A percentile compares a stretch with the other conserved stretches of the same genome.
Evolutionary conservation across 1,139 yeast species (phyloP).

Genomic region (Hyphopichia fennica): DNA sequence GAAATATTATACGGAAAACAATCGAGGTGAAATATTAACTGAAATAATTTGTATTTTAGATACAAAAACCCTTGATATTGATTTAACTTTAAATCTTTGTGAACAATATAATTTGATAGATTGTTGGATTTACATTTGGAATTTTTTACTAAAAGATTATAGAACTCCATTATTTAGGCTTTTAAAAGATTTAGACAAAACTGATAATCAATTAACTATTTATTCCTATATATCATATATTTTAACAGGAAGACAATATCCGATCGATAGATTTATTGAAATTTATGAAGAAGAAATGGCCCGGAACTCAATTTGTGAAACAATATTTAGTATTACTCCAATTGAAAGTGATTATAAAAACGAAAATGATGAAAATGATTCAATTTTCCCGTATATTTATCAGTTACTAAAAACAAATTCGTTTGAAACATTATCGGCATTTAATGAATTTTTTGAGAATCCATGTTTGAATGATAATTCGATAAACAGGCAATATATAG

Average conservation of each 20-base stretch:
- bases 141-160: conserved; percentile 62
- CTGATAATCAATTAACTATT: conserved; percentile 33
- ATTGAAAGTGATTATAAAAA: conserved; percentile 12
- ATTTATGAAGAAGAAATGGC: conserved; percentile 29
- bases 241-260: conserved; percentile 78
- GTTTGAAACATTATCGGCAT: conserved; percentile 57
- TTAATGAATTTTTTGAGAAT: conserved; percentile 82
- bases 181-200: conserved; percentile 17
- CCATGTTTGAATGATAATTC: conserved; percentile 53
- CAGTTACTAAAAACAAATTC: conserved; percentile 51
- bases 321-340: conserved; percentile 43
- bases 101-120: conserved; percentile 54
- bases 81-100: conserved; percentile 65
- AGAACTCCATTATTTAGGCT: conserved; percentile 65
- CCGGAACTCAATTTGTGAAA: conserved; percentile 48
- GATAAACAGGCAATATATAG: conserved; percentile 62
- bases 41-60: conserved; percentile 68
- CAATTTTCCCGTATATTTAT: conserved; percentile 61
- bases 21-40: conserved; percentile 53
- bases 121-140: conserved; percentile 68
- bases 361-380: conserved; percentile 20
- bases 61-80: conserved; percentile 67
- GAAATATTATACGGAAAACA: conserved; percentile 39
- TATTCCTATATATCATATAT: conserved; percentile 66
- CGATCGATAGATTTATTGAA: conserved; percentile 56